Base-by-base conservation (phyloP, 2,329 filamentous ascomycete species). In the Aspergillus hortae region DNA sequence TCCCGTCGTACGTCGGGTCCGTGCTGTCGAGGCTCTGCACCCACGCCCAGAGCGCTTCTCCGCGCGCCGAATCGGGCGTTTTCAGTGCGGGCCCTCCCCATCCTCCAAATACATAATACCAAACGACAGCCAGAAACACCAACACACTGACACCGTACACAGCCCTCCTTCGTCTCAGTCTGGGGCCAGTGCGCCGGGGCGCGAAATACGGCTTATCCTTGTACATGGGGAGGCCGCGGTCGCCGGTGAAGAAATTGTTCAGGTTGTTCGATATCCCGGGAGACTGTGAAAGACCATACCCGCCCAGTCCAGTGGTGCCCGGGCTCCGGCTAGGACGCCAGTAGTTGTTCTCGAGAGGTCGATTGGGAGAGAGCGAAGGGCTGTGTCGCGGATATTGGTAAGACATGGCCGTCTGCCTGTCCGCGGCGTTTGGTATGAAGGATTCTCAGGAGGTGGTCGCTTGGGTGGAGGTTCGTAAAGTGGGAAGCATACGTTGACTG, bases 141-240 rank as follows among this genome's bases (percentile, higher is more conserved):
- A 87, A 58, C 7, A 81, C 70, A 32, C 89, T 58, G 5, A 79
- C 72, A 21, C 81, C 56, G 41, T 81, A 67, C 2, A 83, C 71
- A 53, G 87, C 77, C 74, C 87, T 89, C 63, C 82, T 81, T 69
- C 80, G 81, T 75, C 83, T 86, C 61, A 83, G 72, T 32, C 83
- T 78, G 47, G 78, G 78, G 56, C 79, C 65, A n/a, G 69, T 77
- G 62, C 82, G 81, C 60, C 81, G 78, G 55, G 73, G 67, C n/a
- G 71, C 63, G 52, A 72, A 76, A 67, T 89, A 94, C n/a, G 94
- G 94, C 71, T 99, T 99, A 75, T 99, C 94, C 74, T 99, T 99
- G 77, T 99, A 99, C 88, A 97, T 92, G 43, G 94, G 94, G 56
- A 99, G 76, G 52, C 84, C 77, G 73, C 81, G 77, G 44, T 79